Evolutionary conservation across 2,329 filamentous ascomycete species (phyloP).

Genomic region (Pseudopithomyces chartarum): DNA sequence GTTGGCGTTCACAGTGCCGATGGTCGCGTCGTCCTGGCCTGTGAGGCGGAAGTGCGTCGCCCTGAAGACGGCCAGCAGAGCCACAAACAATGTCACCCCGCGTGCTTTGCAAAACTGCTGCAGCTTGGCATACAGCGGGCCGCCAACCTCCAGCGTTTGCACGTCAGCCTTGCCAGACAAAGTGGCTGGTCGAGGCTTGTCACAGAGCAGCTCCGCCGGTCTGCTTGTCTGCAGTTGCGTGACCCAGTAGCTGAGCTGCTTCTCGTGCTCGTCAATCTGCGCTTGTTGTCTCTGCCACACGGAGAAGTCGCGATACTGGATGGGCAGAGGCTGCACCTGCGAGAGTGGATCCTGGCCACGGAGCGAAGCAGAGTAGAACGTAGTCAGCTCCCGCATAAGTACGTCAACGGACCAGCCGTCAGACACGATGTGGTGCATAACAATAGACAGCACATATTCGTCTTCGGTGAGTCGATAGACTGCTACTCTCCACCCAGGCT

Average conservation of each 20-base stretch:
- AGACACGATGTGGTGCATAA: slow-evolving; percentile 16
- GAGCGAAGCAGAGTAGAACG: too few species aligned
- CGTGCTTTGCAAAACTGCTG: too few species aligned
- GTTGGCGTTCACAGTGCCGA: slow-evolving; percentile 12
- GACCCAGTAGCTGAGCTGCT: slow-evolving; percentile 4
- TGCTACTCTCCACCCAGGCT: too few species aligned
- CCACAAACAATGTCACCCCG: too few species aligned
- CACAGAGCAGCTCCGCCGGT: too few species aligned
- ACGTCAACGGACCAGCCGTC: slow-evolving; percentile 16
- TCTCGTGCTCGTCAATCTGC: neutral
- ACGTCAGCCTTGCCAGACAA: too few species aligned
- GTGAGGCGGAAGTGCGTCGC: slow-evolving; percentile 14
- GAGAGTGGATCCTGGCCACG: neutral
- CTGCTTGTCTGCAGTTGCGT: slow-evolving; percentile 1
- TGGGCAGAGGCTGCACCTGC: neutral
- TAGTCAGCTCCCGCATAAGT: neutral
- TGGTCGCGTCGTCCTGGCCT: slow-evolving; percentile 10
- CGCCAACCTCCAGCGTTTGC: too few species aligned
- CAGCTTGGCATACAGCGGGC: too few species aligned
- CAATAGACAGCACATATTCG: slow-evolving; percentile 8
- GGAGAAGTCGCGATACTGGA: slow-evolving; percentile 6
- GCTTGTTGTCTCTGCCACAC: slow-evolving; percentile 1
- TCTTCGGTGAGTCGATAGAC: neutral
- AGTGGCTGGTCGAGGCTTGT: too few species aligned
- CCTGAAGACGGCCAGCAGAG: slow-evolving; percentile 8